These are phyloP conservation scores for Phaeotremella skinneri DNA, from an alignment of 768 basidiomycete species.

Conservation along the genomic window DNA sequence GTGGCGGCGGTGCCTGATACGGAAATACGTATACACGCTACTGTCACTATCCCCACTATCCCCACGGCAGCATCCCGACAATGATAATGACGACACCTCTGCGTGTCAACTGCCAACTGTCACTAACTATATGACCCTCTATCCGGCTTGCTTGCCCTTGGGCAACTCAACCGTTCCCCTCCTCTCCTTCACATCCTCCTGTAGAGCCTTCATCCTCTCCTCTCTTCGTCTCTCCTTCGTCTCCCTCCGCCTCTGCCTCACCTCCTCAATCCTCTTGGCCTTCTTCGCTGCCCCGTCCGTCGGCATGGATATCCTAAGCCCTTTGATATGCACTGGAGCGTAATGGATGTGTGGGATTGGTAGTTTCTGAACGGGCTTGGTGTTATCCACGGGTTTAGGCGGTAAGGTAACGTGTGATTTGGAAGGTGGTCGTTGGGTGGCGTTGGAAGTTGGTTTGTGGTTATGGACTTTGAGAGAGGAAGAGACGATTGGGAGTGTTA, in stretches of 20 bases:
- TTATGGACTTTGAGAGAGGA: slow-evolving; percentile 24
- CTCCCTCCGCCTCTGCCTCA: slow-evolving; percentile 32
- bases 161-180: slow-evolving; percentile 5
- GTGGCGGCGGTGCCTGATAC: no score
- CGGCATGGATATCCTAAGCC: slow-evolving; percentile 37
- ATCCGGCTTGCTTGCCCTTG: neutral
- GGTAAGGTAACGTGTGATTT: neutral
- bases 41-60: no score
- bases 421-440: neutral
- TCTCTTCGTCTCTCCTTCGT: slow-evolving; percentile 26
- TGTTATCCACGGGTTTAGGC: neutral
- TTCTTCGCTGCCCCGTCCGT: slow-evolving; percentile 36
- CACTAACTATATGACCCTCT: neutral
- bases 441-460: neutral
- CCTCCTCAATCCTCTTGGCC: slow-evolving; percentile 22
- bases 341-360: slow-evolving; percentile 31
- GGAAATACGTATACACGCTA: no score
- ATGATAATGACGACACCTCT: no score
- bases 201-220: slow-evolving; percentile 6
- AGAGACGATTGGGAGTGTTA: slow-evolving; percentile 30
- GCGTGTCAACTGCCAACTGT: neutral
- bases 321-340: slow-evolving; percentile 42
- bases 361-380: neutral
- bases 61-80: no score
- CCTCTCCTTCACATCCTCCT: slow-evolving; percentile 7